Base-by-base conservation (phyloP, 345 rosid genomes). In the Streptanthus diversifolius region DNA sequence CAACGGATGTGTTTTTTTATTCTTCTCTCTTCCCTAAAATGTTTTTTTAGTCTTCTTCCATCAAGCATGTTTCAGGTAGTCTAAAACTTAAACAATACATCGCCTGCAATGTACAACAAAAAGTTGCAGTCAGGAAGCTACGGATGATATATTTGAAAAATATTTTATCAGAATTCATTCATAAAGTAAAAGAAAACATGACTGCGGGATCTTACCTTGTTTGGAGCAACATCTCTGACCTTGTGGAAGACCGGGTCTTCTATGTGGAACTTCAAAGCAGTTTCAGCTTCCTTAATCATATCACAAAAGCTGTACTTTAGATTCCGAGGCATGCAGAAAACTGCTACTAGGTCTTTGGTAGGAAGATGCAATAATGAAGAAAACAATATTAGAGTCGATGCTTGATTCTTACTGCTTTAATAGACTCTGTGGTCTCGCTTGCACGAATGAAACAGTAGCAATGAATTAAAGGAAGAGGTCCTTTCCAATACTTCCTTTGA, bases 211-310 rank as follows among this genome's bases (percentile, higher is more conserved):
- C 32, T 45, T 80, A 95, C 98, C 96, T 95, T 95, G 82, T 91
- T 91, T 9, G 99, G 99, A 72, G 99, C 99, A 68, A 95, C 99
- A 68, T 95, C 97, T 85, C 99, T 84, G 47, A 95, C 98, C 82
- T 85, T 82, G 58, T 90, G 98, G 77, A 95, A 86, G 37, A 80
- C 48, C 0, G 85, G 87, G 36, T 86, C 89, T 58, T 77, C 80
- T 60, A 95, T 83, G 24, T 40, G 29, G 52, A 90, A 88, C 76
- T 77, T 78, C 65, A 91, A 76, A 35, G 91, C 88, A 63, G 83
- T 65, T 71, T 88, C 88, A 52, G 96, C 99, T 79, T 68, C 87
- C 99, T 95, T 78, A 15, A 75, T 53, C 68, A 30, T 41, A 18
- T 21, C 14, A 68, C 59, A 58, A 66, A 72, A 52, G 8, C 60